Percentiles rank a stretch among this genome's conserved stretches.
Evolutionary conservation across 768 basidiomycete species (phyloP).

Genomic region (Boletus barrowsii): DNA sequence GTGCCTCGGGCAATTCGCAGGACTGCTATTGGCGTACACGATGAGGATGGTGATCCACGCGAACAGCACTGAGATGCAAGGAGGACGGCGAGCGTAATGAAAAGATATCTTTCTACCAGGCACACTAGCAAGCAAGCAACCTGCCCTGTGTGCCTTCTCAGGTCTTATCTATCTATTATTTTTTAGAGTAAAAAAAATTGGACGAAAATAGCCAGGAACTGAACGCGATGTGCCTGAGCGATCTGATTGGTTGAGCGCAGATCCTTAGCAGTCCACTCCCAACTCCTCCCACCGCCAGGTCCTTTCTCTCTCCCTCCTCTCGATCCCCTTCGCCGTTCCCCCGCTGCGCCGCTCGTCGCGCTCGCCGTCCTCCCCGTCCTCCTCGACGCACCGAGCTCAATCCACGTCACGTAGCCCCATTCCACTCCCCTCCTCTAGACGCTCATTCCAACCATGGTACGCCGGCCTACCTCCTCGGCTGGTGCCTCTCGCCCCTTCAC

Average conservation of each 20-base stretch:
- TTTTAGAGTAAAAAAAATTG: background rate
- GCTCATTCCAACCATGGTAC: constrained; percentile 20
- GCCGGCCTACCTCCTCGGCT: constrained; percentile 31
- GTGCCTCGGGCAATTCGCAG: background rate
- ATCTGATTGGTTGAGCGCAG: constrained; percentile 33
- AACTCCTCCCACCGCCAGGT: constrained; percentile 31
- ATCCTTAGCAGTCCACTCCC: constrained; percentile 31
- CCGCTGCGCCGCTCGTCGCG: constrained; percentile 5
- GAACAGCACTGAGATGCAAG: background rate
- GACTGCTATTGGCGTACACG: background rate
- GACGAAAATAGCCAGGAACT: constrained; percentile 31
- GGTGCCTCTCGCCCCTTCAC: constrained; percentile 29
- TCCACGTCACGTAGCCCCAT: background rate
- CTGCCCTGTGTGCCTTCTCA: too few relatives aligned
- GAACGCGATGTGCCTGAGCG: constrained; percentile 34
- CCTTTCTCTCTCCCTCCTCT: constrained; percentile 22
- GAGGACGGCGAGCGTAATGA: background rate
- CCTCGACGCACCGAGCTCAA: background rate
- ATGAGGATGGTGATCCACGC: constrained; percentile 14
- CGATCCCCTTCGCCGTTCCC: constrained; percentile 15
- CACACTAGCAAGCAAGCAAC: background rate
- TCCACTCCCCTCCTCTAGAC: background rate
- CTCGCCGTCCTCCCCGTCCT: constrained; percentile 2
- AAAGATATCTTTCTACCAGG: constrained; percentile 5
- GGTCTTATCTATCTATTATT: background rate